A percentile compares a stretch with the other conserved stretches of the same genome.
These are phyloP conservation scores for Paracoccidioides brasiliensis DNA, from an alignment of 2,329 filamentous ascomycete genomes.

Conservation along the genomic window DNA sequence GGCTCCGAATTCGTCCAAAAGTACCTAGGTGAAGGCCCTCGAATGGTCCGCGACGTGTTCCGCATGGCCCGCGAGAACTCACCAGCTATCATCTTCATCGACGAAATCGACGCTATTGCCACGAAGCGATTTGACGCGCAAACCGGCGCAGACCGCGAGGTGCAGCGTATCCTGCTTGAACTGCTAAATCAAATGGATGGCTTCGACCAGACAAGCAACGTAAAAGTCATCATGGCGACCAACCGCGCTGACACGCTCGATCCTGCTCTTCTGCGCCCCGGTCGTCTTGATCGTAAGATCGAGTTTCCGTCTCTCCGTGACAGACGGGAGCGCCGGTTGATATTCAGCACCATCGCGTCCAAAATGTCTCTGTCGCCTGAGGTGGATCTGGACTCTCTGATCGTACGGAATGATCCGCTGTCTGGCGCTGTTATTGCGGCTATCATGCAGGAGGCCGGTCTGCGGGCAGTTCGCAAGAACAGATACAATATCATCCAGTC, in stretches of 20 bases:
- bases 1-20: slow-evolving; percentile 99
- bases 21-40: slow-evolving; percentile 91
- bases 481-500: slow-evolving; percentile 98
- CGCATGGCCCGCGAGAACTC: slow-evolving; percentile 98
- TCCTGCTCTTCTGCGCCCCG: slow-evolving; percentile 83
- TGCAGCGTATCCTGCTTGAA: slow-evolving; percentile 95
- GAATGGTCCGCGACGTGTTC: slow-evolving; percentile 99
- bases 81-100: slow-evolving; percentile 97
- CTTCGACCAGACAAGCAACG: slow-evolving; percentile 96
- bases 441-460: slow-evolving; percentile 97
- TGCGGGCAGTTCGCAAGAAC: slow-evolving; percentile 92
- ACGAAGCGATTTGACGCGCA: slow-evolving; percentile 99
- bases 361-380: slow-evolving; percentile 98
- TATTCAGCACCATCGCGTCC: slow-evolving; percentile 90
- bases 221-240: slow-evolving; percentile 99
- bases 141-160: slow-evolving; percentile 93
- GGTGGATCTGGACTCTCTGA: slow-evolving; percentile 89
- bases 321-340: slow-evolving; percentile 84
- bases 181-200: slow-evolving; percentile 99
- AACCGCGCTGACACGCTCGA: slow-evolving; percentile 97
- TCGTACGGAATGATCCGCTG: slow-evolving; percentile 90
- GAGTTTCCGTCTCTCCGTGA: slow-evolving; percentile 95
- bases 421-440: slow-evolving; percentile 93
- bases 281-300: slow-evolving; percentile 94
- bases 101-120: slow-evolving; percentile 97